Evolutionary conservation across 1,139 yeast genomes (phyloP), one percentile per base, ranked within the genome.

Genomic region (Kodamaea arcana): DNA sequence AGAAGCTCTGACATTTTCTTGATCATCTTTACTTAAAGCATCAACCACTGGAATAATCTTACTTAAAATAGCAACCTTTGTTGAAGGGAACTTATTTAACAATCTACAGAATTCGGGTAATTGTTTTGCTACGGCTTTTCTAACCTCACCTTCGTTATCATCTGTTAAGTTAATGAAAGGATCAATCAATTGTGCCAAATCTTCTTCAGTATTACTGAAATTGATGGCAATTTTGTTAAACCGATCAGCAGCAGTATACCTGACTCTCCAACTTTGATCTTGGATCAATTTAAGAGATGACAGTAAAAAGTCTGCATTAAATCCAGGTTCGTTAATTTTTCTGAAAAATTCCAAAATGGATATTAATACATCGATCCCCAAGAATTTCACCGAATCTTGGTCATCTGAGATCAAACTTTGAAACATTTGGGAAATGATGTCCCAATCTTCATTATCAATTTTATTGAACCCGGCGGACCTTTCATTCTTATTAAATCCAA

Each of bases 261-360:
- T 78, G 37, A 94, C 97, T 60, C 98, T 82, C 99, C 99, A 94
- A 52, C 95, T 84, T 61, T 87, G 90, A 63, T 94, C 98, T 45
- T 72, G 75, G 43, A 86, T 81, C 46, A 94, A 72, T 46, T 79
- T 78, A 43, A 83, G 71, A 3, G 87, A 70, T 38, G 40, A 42
- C 60, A 71, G 67, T 44, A 83, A 69, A 42, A 83, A 69, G 47
- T 80, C 84, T 28, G 75, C 67, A 47, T 77, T 72, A 56, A 80
- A 84, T 18, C 78, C 62, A 27, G 58, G 58, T 48, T 82, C 86
- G 38, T 72, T 60, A 42, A 74, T 73, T 15, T 64, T 60, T 48
- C 76, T 78, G 65, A 82, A 78, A 52, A 77, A 81, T 42, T 74
- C 75, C 45, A 83, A 62, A 31, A 83, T 81, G 7, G 90, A 62